A percentile compares a stretch with the other conserved stretches of the same genome.
These are phyloP conservation scores for Pyrenopolyporus hunteri DNA, from an alignment of 495 filamentous ascomycete genomes.

Conservation along the genomic window DNA sequence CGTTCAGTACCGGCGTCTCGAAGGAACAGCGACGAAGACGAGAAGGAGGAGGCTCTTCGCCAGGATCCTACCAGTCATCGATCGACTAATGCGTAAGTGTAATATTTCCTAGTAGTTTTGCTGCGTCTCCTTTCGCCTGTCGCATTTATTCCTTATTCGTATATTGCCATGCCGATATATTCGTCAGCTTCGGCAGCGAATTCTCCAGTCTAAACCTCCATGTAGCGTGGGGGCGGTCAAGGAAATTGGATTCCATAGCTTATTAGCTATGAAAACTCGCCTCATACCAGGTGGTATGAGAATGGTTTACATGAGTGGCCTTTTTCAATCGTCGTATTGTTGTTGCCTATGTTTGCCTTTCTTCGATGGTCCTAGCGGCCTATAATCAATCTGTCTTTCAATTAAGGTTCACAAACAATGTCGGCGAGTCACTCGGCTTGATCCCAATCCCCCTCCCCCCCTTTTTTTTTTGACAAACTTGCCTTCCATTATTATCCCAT, in stretches of 20 bases:
- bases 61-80: conserved; percentile 71
- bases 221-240: neutral
- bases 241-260: neutral
- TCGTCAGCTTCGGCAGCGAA: neutral
- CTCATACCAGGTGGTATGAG: too few relatives aligned
- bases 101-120: neutral
- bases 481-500: neutral
- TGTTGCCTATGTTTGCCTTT: neutral
- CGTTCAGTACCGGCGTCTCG: conserved; percentile 87
- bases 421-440: conserved; percentile 1
- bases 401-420: conserved; percentile 2
- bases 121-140: neutral
- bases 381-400: neutral
- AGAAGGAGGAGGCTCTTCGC: conserved; percentile 68
- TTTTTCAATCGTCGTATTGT: neutral
- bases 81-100: conserved; percentile 69
- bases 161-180: neutral
- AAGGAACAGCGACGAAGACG: conserved; percentile 81
- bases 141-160: conserved; percentile 4
- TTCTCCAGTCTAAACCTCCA: neutral
- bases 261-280: neutral
- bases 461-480: neutral
- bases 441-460: neutral
- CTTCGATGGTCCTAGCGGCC: neutral
- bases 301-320: too few relatives aligned